Base-by-base conservation (phyloP, 1,284 basidiomycete genomes). In the Golubevia pallescens region DNA sequence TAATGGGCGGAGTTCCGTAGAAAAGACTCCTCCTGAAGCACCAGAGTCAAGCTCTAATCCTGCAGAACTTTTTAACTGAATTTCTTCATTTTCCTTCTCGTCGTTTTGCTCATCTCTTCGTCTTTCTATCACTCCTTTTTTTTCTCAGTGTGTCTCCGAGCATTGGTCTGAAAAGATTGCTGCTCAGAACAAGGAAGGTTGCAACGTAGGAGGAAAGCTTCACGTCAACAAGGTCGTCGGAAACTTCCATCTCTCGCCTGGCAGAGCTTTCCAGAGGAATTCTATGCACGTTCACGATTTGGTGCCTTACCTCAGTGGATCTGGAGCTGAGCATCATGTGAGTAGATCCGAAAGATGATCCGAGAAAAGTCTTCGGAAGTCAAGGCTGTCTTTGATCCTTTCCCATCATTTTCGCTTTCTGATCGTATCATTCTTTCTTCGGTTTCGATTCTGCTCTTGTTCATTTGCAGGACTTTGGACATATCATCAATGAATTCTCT, bases 161-260 rank as follows among this genome's bases (percentile, higher is more conserved):
- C 92, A 93, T 58, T 99, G 96, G 96, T 90, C 93, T 19, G 94
- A 96, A 14, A 95, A 93, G 86, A 90, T 99, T 75, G 91, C 91
- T 86, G 92, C 94, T 63, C 96, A 98, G 86, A 91, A 93, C 52
- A 89, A 91, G 58, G 97, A 99, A 81, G 97, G 97, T 0, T 99
- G 97, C 88, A 95, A 94, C 84, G 89, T 99, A 70, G 90, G 92
- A 54, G 97, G 97, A 74, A 90, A 88, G 87, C 87, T 89, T 63
- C 91, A 92, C 83, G 88, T 92, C 68, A 87, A 87, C 81, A 91
- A 90, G 84, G 96, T 98, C 73, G 75, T 86, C 28, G 86, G 86
- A 62, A 86, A 86, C 77, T 85, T 87, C 65, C 86, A 87, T 70
- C 71, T 87, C 38, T 84, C 86, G 71, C 95, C 92, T 1, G 97